Percentiles rank a stretch among this genome's conserved stretches.
Conservation (phyloP, 2,329 filamentous ascomycete species). For the Tolypocladium inflatum region DNA sequence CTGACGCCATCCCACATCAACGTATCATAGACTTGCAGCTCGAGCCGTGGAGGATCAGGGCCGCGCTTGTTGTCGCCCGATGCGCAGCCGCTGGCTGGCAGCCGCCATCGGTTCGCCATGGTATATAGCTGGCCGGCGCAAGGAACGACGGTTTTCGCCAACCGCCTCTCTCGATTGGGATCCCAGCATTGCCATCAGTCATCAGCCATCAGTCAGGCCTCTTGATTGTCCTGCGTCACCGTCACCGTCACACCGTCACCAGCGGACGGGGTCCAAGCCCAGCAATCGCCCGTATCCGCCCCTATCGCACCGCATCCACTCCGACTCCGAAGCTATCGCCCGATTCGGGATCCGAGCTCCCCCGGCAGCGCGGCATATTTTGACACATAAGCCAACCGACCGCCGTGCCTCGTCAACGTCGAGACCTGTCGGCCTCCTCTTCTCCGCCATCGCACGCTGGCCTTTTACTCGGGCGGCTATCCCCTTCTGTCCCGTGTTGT, state of each 20-base stretch:
- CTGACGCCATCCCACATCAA: neutral
- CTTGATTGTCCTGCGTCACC: neutral
- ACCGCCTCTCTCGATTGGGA: neutral
- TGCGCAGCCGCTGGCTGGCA: neutral
- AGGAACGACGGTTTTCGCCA: neutral
- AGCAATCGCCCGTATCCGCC: neutral
- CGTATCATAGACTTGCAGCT: neutral
- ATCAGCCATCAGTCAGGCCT: neutral
- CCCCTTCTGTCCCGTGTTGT: neutral
- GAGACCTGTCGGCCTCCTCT: neutral
- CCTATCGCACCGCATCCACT: neutral
- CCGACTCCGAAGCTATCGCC: neutral
- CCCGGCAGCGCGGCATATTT: neutral
- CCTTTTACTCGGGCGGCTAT: neutral
- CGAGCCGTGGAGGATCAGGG: neutral
- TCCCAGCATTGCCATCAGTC: neutral
- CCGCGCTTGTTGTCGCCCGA: neutral
- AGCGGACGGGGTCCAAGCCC: neutral
- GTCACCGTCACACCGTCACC: too few relatives aligned
- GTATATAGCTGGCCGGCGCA: neutral
- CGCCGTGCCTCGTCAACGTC: neutral
- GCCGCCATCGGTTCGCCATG: neutral
- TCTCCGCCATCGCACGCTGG: neutral
- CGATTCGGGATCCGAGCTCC: neutral
- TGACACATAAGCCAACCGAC: neutral